Base-by-base conservation (phyloP, 495 filamentous ascomycete species). In the Aspergillus bridgeri region DNA sequence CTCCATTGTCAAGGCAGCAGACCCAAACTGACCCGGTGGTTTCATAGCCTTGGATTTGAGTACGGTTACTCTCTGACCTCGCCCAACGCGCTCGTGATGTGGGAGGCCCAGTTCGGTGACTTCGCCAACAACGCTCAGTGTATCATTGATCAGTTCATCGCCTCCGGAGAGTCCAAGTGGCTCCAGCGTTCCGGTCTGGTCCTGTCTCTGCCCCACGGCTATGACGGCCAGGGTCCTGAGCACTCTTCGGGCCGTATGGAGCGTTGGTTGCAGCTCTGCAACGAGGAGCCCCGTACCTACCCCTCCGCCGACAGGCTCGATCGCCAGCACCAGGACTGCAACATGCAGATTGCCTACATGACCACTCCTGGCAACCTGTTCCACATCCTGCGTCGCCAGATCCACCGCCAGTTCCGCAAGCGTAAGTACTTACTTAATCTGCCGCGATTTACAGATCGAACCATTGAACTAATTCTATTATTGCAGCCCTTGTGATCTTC, bases 111-210 rank as follows among this genome's bases (percentile, higher is more conserved):
- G 77, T 98, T 98, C 72, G 94, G 94, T 79, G 94, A 98, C 75
- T 98, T 98, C 63, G 94, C 92, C 79, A 98, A 98, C 83, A 98
- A 96, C 74, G 91, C 92, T 46, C 94, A 98, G 74, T 96, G 92
- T 72, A 95, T 98, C 76, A 92, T 97, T 68, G 94, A 98, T 74
- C 94, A 98, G 77, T 98, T 98, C 77, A 86, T 98, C 64, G 94
- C 95, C 43, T 95, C 95, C 44, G 94, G 95, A 65, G 94, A 98
- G 75, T 86, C 88, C 54, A 98, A 98, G 81, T 98, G 94, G 94
- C 85, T 96, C 73, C 94, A 98, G 79, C 87, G 94, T 65, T 95
- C 91, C 57, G 94, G 94, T 62, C 83, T 98, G 43, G 90, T 98
- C 57, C 84, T 97, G 77, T 96, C 90, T 53, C 81, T 98, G 42